Percentiles rank a stretch among this genome's conserved stretches.
Evolutionary conservation across 1,284 basidiomycete genomes (phyloP).

Genomic region (Rhizoctonia solani): DNA sequence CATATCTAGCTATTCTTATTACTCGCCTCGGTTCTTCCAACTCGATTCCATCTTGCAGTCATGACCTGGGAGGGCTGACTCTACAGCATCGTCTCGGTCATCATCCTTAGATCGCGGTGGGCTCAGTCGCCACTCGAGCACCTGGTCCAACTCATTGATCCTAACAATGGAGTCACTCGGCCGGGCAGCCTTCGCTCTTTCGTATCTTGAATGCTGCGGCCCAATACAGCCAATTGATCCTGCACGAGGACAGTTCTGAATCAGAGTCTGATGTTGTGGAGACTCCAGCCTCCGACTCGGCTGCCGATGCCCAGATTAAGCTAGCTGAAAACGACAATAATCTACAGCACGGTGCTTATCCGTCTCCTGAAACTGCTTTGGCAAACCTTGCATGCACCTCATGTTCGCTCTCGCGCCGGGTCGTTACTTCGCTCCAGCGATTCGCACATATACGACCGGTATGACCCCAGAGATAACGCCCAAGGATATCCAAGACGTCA

Average conservation of each 20-base stretch:
- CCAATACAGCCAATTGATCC: constrained; percentile 12
- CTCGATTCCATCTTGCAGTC: not conserved
- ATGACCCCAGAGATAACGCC: constrained; percentile 2
- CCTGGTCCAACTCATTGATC: constrained; percentile 23
- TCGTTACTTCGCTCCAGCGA: constrained; percentile 10
- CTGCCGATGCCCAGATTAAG: constrained; percentile 6
- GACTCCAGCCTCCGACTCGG: constrained; percentile 24
- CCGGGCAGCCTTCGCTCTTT: constrained; percentile 23
- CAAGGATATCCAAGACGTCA: not conserved
- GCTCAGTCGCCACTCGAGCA: constrained; percentile 27
- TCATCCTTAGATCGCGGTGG: not conserved
- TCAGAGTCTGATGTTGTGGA: constrained; percentile 2
- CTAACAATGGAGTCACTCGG: constrained; percentile 17
- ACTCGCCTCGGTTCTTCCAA: too few relatives aligned
- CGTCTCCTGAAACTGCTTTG: constrained; percentile 20
- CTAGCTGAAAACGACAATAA: not conserved
- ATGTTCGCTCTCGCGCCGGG: constrained; percentile 15
- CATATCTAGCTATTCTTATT: too few relatives aligned
- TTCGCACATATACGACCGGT: constrained; percentile 10
- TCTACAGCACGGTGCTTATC: not conserved
- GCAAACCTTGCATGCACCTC: constrained; percentile 6
- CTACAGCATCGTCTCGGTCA: constrained; percentile 6
- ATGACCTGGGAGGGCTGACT: not conserved
- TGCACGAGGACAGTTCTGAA: constrained; percentile 11
- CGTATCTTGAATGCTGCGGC: constrained; percentile 21